Conservation (phyloP, 2,329 filamentous ascomycete genomes). For the Fusarium luffae region DNA sequence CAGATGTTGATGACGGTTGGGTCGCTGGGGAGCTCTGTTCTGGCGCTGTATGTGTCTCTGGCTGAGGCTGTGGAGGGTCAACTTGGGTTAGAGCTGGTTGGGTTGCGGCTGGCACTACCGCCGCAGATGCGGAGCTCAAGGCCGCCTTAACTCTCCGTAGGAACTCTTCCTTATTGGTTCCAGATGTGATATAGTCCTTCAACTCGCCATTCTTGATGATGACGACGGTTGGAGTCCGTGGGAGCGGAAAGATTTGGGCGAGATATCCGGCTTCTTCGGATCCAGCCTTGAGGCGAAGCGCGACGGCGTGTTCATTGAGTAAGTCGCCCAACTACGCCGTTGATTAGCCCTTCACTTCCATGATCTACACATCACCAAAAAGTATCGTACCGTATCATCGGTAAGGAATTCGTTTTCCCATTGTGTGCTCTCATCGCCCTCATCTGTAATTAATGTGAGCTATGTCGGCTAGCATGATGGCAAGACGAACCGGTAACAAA, state of each 20-base stretch:
- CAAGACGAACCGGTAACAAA: slow-evolving; percentile 77
- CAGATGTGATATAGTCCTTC: slow-evolving; percentile 78
- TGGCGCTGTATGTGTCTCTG: slow-evolving; percentile 31
- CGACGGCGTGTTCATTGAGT: slow-evolving; percentile 72
- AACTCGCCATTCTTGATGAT: slow-evolving; percentile 83
- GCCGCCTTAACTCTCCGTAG: slow-evolving; percentile 55
- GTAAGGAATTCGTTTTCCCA: slow-evolving; percentile 79
- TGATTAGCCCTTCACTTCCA: slow-evolving; percentile 20
- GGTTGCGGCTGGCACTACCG: slow-evolving; percentile 26
- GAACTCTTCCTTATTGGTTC: slow-evolving; percentile 74
- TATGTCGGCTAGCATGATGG: slow-evolving; percentile 7
- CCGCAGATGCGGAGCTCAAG: slow-evolving; percentile 46
- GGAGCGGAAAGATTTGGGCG: slow-evolving; percentile 83
- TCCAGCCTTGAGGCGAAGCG: slow-evolving; percentile 75
- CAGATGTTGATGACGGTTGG: slow-evolving; percentile 44
- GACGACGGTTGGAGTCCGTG: slow-evolving; percentile 80
- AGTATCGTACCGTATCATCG: slow-evolving; percentile 62
- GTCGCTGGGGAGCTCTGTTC: slow-evolving; percentile 37
- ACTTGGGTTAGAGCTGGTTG: slow-evolving; percentile 30
- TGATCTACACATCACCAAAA: background rate
- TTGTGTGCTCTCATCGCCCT: slow-evolving; percentile 71
- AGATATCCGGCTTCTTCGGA: slow-evolving; percentile 86
- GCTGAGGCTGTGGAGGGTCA: slow-evolving; percentile 31
- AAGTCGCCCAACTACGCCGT: slow-evolving; percentile 62
- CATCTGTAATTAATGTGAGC: slow-evolving; percentile 45